Conservation (phyloP, 352 stramenopile species). For the Achlya hypogyna region DNA sequence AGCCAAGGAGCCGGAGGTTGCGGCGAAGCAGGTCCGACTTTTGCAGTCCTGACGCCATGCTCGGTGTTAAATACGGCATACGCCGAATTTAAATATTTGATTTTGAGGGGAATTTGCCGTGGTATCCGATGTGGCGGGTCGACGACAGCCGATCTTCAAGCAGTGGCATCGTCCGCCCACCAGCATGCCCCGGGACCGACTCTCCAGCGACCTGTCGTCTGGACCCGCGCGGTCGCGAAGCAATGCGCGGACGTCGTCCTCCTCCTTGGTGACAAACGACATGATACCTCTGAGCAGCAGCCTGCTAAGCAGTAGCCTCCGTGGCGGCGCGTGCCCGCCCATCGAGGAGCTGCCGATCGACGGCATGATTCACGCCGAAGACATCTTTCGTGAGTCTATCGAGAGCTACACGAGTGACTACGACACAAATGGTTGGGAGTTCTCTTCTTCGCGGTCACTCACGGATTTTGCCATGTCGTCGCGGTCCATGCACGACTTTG, state of each 20-base stretch:
- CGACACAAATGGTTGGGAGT: slow-evolving; percentile 65
- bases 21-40: background rate
- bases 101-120: background rate
- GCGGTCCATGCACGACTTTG: slow-evolving; percentile 66
- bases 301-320: too few relatives aligned
- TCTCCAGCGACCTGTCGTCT: background rate
- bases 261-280: background rate
- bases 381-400: slow-evolving; percentile 80
- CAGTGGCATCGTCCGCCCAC: background rate
- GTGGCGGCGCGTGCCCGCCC: background rate
- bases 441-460: slow-evolving; percentile 28
- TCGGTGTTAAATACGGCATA: background rate
- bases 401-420: slow-evolving; percentile 62
- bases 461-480: slow-evolving; percentile 52
- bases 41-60: background rate
- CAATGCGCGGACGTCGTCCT: background rate
- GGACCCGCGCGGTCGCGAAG: background rate
- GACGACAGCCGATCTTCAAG: background rate
- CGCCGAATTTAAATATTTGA: background rate
- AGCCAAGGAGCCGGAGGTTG: background rate
- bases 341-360: slow-evolving; percentile 41
- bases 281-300: background rate
- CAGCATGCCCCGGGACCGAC: background rate
- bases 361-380: slow-evolving; percentile 75
- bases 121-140: too few relatives aligned